Conservation (phyloP, 768 basidiomycete genomes). For the Sporobolomyces phaffii region DNA sequence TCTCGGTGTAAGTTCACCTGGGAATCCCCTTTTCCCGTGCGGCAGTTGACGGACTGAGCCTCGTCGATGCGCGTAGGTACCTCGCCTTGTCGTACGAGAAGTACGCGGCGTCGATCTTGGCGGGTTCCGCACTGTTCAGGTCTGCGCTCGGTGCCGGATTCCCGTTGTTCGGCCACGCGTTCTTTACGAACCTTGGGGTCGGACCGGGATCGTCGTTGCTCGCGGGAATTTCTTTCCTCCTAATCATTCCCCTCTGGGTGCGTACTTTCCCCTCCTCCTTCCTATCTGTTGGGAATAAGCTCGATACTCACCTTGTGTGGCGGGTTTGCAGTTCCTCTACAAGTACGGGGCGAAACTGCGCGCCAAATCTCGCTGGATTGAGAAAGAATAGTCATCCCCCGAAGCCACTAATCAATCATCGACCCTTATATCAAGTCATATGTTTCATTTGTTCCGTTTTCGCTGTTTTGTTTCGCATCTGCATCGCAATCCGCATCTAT, state of each 20-base stretch:
- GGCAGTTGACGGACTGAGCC: neutral
- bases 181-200: conserved; percentile 45
- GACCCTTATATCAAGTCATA: no score
- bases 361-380: neutral
- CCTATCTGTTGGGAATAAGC: no score
- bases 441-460: neutral
- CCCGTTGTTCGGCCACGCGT: conserved; percentile 42
- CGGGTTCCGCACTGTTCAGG: conserved; percentile 47
- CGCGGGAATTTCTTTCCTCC: conserved; percentile 44
- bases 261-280: conserved; percentile 44
- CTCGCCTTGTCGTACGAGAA: conserved; percentile 39
- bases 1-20: conserved; percentile 8
- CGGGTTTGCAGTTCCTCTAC: conserved; percentile 20
- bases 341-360: neutral
- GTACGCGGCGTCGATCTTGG: conserved; percentile 46
- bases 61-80: conserved; percentile 8
- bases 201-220: conserved; percentile 45
- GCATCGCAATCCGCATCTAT: neutral
- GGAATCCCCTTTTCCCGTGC: no score
- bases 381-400: no score
- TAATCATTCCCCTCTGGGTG: conserved; percentile 45
- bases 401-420: no score
- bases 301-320: no score
- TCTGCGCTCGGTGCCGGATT: conserved; percentile 41
- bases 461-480: neutral